Percentiles rank a stretch among this genome's conserved stretches.
phyloP scores from a whole-genome alignment of 1,284 basidiomycete genomes.

The Trichosporon ovoides region DNA sequence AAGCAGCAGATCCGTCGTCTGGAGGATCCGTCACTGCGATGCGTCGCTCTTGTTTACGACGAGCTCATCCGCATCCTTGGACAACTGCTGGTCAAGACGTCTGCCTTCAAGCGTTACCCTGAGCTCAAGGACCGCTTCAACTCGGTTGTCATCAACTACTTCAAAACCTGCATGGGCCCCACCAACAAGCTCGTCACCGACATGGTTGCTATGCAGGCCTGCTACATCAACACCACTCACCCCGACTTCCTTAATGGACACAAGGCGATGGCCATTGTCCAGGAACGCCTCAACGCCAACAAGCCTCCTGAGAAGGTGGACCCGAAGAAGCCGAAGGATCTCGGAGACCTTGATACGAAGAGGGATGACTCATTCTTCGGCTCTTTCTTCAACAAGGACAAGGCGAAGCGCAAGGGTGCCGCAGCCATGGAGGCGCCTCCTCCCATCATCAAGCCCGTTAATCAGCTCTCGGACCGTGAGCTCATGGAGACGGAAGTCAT shows the following conservation, averaged over 20 bases:
- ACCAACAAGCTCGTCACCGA: constrained; percentile 92
- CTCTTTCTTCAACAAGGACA: constrained; percentile 72
- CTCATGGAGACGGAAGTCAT: constrained; percentile 99
- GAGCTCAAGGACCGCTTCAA: constrained; percentile 92
- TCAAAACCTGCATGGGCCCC: constrained; percentile 86
- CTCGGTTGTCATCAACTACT: constrained; percentile 87
- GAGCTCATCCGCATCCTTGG: constrained; percentile 92
- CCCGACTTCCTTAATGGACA: constrained; percentile 97
- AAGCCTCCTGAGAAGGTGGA: constrained; percentile 64
- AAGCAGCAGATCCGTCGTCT: constrained; percentile 97
- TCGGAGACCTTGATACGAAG: constrained; percentile 67
- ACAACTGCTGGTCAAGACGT: constrained; percentile 81
- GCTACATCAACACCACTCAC: constrained; percentile 82
- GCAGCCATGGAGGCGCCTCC: constrained; percentile 88
- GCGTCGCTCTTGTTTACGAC: constrained; percentile 91
- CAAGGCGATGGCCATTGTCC: constrained; percentile 88
- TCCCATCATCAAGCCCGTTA: constrained; percentile 81
- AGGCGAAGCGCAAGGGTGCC: constrained; percentile 67
- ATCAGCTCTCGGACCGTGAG: constrained; percentile 83
- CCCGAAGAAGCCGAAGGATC: constrained; percentile 76
- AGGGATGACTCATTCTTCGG: constrained; percentile 92
- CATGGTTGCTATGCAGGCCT: constrained; percentile 92
- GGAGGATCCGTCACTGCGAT: constrained; percentile 88
- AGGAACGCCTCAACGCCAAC: constrained; percentile 72
- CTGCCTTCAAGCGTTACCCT: constrained; percentile 90